Conservation (phyloP, 164 flowering plant genomes). For the Nelumbo lutea region DNA sequence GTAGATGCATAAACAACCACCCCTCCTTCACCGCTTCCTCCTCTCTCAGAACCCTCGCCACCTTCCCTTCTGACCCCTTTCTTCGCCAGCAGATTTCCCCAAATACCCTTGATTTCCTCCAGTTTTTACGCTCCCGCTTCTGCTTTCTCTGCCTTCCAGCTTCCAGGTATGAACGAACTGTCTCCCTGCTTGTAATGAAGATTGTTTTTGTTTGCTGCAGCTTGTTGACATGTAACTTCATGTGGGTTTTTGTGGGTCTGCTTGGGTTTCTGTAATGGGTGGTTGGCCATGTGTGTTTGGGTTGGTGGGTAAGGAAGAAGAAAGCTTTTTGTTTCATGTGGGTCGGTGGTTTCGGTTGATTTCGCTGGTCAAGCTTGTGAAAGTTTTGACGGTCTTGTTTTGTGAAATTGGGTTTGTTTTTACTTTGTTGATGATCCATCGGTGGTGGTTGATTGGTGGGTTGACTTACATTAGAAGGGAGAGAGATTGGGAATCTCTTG, state of each 20-base stretch:
- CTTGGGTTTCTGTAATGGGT: neutral
- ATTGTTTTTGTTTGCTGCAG: neutral
- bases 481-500: slow-evolving; percentile 1
- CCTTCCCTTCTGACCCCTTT: slow-evolving; percentile 18
- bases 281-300: neutral
- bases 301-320: slow-evolving; percentile 3
- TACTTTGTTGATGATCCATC: slow-evolving; percentile 7
- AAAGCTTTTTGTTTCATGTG: neutral
- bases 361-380: slow-evolving; percentile 5
- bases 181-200: slow-evolving; percentile 5
- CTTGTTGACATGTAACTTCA: neutral
- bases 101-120: slow-evolving; percentile 12
- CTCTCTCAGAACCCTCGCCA: slow-evolving; percentile 16
- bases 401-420: slow-evolving; percentile 10
- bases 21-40: slow-evolving; percentile 4
- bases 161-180: slow-evolving; percentile 15
- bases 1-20: slow-evolving; percentile 53
- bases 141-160: slow-evolving; percentile 9
- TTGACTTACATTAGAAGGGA: slow-evolving; percentile 35
- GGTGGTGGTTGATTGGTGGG: slow-evolving; percentile 63
- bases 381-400: neutral
- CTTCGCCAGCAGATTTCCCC: slow-evolving; percentile 7
- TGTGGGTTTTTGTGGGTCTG: slow-evolving; percentile 14
- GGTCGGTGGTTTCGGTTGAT: slow-evolving; percentile 9
- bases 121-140: slow-evolving; percentile 19